Conservation (phyloP, 768 basidiomycete species). For the Boletellus ananas region DNA sequence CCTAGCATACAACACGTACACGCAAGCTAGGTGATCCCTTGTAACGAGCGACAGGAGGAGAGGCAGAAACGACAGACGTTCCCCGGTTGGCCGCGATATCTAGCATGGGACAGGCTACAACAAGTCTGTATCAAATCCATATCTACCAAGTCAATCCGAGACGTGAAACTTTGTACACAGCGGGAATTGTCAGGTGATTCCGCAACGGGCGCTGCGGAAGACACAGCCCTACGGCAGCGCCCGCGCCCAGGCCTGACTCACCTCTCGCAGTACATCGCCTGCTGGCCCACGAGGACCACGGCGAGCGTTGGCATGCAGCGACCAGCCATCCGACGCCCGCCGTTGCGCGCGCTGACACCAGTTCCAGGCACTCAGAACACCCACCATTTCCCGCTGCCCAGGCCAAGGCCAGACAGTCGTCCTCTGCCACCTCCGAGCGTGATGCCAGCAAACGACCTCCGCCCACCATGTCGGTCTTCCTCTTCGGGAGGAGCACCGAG, state of each 20-base stretch:
- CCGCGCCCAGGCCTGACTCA: constrained; percentile 21
- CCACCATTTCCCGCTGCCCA: constrained; percentile 34
- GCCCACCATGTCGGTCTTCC: constrained; percentile 32
- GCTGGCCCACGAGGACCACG: constrained; percentile 1
- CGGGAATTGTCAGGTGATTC: constrained; percentile 4
- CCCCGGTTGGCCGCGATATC: constrained; percentile 2
- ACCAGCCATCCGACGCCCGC: constrained; percentile 3
- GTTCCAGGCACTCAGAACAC: constrained; percentile 18
- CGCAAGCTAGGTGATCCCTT: constrained; percentile 9
- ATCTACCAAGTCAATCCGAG: constrained; percentile 18
- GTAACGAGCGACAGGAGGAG: constrained; percentile 8
- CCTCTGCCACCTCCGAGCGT: constrained; percentile 15
- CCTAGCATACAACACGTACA: constrained; percentile 6
- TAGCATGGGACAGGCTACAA: constrained; percentile 9
- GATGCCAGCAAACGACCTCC: constrained; percentile 17
- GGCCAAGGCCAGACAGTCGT: constrained; percentile 22
- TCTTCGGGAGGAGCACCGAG: constrained; percentile 56
- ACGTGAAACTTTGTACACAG: constrained; percentile 7
- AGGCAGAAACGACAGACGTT: constrained; percentile 10
- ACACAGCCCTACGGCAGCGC: not conserved
- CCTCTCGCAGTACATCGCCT: constrained; percentile 11
- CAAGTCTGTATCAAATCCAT: constrained; percentile 22
- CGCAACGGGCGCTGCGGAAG: constrained; percentile 4
- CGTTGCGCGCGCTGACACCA: constrained; percentile 2
- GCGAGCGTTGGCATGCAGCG: constrained; percentile 3